Base-by-base conservation (phyloP, 495 filamentous ascomycete genomes). In the Lepidopterella palustris region DNA sequence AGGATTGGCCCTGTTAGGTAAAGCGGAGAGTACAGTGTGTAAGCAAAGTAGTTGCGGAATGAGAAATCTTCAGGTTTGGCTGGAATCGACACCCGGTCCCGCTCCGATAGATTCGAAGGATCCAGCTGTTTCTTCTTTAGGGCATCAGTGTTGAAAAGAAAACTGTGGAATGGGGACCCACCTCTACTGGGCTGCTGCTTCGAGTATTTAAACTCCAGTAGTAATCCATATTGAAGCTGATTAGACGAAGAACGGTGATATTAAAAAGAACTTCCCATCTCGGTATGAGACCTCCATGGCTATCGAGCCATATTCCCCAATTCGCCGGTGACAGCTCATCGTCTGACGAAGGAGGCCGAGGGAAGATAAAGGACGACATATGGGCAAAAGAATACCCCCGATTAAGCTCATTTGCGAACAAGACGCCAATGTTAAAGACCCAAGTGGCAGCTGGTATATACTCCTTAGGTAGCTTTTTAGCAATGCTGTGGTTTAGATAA, bases 121-220 rank as follows among this genome's bases (percentile, higher is more conserved):
- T 97, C 91, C 53, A 95, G 81, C 78, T 93, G 88, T 71, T 96
- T 97, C 92, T 97, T 97, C 95, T 97, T 96, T 74, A 78, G 79
- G 63, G 75, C 66, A 78, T 91, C 76, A 89, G 88, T 58, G 52
- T 47, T 45, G 50, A 49, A 53, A 25, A 28, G 60, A 25, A n/a
- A 32, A 45, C 50, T 27, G 32, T 32, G 55, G 55, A 26, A 53
- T n/a, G n/a, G n/a, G 4, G 27, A 68, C 84, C 72, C 80, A 98
- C 93, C 89, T 98, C 92, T 48, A 96, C 72, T 21, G 87, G 81
- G 64, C 84, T 91, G 40, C 79, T 77, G 29, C 75, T 77, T 26
- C 81, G 75, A 53, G 80, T 79, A 65, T 89, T 81, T 0, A 88
- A 73, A 62, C 89, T 91, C 93, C 95, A 99, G 73, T 92, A 89